Evolutionary conservation across 306 rosid genomes (phyloP).

Genomic region (Ormosia semicastrata): DNA sequence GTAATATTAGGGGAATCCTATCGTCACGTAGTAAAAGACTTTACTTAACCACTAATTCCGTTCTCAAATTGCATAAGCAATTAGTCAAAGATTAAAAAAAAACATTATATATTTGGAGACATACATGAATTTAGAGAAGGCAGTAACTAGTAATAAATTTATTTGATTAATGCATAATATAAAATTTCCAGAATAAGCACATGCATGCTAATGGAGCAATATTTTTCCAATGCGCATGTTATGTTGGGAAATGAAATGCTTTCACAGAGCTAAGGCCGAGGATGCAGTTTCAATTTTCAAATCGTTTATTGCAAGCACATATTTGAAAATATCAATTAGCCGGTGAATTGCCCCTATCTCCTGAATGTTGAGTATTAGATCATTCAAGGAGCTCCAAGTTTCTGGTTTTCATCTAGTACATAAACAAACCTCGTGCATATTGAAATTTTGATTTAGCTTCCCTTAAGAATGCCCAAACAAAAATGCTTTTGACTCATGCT

Average conservation of each 20-base stretch:
- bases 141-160: neutral
- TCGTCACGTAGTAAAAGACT: no score
- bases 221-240: neutral
- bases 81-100: no score
- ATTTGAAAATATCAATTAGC: no score
- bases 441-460: neutral
- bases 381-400: neutral
- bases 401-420: neutral
- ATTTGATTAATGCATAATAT: neutral
- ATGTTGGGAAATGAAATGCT: neutral
- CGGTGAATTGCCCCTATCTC: no score
- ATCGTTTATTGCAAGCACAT: neutral
- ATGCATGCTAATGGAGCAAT: neutral
- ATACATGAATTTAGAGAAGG: neutral
- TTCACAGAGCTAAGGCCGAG: neutral
- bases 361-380: no score
- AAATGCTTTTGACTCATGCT: neutral
- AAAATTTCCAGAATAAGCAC: neutral
- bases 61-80: no score
- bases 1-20: no score
- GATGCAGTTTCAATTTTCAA: neutral
- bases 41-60: no score
- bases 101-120: neutral
- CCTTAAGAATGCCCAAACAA: neutral
- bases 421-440: neutral